Evolutionary conservation across 306 rosid species (phyloP).

Genomic region (Delonix regia): DNA sequence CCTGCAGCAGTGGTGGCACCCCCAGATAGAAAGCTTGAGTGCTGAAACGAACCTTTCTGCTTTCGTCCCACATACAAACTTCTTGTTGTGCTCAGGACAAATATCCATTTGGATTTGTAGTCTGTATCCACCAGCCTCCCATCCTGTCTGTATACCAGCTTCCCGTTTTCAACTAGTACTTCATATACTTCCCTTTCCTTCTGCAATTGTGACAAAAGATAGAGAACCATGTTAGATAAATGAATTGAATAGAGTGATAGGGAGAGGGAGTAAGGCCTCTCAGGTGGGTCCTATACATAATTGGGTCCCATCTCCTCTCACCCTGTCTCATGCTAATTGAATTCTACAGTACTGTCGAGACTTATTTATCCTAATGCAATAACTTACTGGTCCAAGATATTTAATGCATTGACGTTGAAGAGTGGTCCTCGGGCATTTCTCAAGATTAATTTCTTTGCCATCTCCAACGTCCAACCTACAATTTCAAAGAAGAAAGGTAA

Average conservation of each 20-base stretch:
- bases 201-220: conserved; percentile 43
- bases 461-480: conserved; percentile 92
- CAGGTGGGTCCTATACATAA: too few species aligned
- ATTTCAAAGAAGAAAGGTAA: background rate
- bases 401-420: conserved; percentile 82
- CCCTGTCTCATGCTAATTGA: background rate
- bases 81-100: conserved; percentile 90
- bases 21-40: conserved; percentile 91
- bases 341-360: too few species aligned
- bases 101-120: conserved; percentile 84
- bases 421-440: conserved; percentile 69
- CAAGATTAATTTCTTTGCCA: conserved; percentile 80
- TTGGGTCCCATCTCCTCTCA: too few species aligned
- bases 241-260: too few species aligned
- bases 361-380: too few species aligned
- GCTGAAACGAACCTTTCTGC: conserved; percentile 86
- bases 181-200: conserved; percentile 85
- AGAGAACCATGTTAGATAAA: background rate
- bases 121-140: conserved; percentile 61
- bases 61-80: conserved; percentile 86
- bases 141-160: conserved; percentile 52
- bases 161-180: conserved; percentile 78
- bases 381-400: conserved; percentile 90
- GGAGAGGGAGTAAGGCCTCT: too few species aligned
- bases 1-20: conserved; percentile 99